Conservation (phyloP, 106 monocot species). For the Dendrobium catenatum region DNA sequence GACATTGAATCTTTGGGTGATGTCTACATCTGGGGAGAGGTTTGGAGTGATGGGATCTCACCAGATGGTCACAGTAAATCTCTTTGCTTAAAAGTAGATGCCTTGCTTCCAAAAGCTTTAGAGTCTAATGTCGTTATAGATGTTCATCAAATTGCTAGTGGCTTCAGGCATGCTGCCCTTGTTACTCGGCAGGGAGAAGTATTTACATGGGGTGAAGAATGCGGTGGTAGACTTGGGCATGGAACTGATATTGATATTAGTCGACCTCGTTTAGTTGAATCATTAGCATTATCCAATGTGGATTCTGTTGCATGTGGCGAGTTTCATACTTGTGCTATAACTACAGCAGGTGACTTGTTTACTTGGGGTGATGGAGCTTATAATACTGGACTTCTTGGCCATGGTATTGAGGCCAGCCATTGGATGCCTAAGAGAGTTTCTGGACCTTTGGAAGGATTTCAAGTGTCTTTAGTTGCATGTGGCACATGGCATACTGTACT, state of each 20-base stretch:
- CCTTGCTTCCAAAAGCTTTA: slow-evolving; percentile 45
- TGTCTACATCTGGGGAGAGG: slow-evolving; percentile 69
- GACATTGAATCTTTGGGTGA: slow-evolving; percentile 66
- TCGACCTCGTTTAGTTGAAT: slow-evolving; percentile 46
- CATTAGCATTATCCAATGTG: slow-evolving; percentile 28
- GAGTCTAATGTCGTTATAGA: slow-evolving; percentile 63
- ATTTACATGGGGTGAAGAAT: slow-evolving; percentile 74
- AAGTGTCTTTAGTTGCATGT: slow-evolving; percentile 44
- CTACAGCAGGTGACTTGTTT: slow-evolving; percentile 50
- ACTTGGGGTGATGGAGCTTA: slow-evolving; percentile 57
- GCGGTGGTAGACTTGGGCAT: slow-evolving; percentile 60
- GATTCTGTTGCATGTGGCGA: slow-evolving; percentile 59
- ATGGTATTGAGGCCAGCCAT: slow-evolving; percentile 35
- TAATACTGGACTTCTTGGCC: slow-evolving; percentile 51
- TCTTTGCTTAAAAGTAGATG: slow-evolving; percentile 23
- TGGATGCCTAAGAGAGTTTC: slow-evolving; percentile 70
- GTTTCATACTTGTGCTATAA: slow-evolving; percentile 59
- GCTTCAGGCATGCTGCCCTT: slow-evolving; percentile 56
- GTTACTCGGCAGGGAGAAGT: slow-evolving; percentile 71
- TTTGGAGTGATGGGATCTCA: slow-evolving; percentile 38
- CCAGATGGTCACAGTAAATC: slow-evolving; percentile 11
- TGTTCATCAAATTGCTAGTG: slow-evolving; percentile 58
- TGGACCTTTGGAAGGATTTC: slow-evolving; percentile 47
- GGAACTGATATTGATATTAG: slow-evolving; percentile 31
- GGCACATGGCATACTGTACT: slow-evolving; percentile 60